Percentiles rank a stretch among this genome's conserved stretches.
Conservation (phyloP, 805 yeast species). For the Sugiyamaella americana region DNA sequence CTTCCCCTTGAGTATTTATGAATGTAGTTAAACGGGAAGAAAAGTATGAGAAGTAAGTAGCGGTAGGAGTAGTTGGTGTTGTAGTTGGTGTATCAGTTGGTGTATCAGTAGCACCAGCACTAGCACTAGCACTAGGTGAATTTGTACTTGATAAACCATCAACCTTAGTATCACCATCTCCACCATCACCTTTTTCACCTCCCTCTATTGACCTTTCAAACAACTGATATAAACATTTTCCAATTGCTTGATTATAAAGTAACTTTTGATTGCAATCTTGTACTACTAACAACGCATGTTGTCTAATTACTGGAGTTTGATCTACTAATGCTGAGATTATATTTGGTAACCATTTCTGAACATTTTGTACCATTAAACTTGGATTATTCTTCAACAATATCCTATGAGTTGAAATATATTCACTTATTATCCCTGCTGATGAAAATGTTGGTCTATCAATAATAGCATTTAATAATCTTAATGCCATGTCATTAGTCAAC, state of each 20-base stretch:
- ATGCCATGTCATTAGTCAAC: constrained; percentile 13
- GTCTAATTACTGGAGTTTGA: constrained; percentile 13
- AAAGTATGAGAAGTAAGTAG: constrained; percentile 5
- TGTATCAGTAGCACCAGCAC: background rate
- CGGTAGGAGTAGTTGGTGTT: background rate
- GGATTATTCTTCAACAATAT: constrained; percentile 11
- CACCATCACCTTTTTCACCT: background rate
- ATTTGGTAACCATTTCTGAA: constrained; percentile 17
- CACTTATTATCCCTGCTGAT: constrained; percentile 16
- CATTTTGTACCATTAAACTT: constrained; percentile 12
- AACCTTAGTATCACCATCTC: background rate
- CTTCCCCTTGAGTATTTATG: constrained; percentile 10
- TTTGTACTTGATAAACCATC: background rate
- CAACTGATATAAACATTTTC: constrained; percentile 4
- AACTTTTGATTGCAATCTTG: constrained; percentile 15
- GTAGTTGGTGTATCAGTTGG: background rate
- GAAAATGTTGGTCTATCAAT: constrained; percentile 12
- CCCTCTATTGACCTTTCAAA: constrained; percentile 2
- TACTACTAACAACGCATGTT: constrained; percentile 13
- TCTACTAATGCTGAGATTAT: constrained; percentile 11
- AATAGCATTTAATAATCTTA: constrained; percentile 14
- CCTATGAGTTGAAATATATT: constrained; percentile 14
- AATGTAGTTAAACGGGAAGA: constrained; percentile 2
- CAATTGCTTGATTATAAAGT: constrained; percentile 13
- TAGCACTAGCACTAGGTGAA: background rate